A percentile compares a stretch with the other conserved stretches of the same genome.
These are phyloP conservation scores for Rosa rugosa DNA, from an alignment of 306 rosid genomes.

Conservation along the genomic window DNA sequence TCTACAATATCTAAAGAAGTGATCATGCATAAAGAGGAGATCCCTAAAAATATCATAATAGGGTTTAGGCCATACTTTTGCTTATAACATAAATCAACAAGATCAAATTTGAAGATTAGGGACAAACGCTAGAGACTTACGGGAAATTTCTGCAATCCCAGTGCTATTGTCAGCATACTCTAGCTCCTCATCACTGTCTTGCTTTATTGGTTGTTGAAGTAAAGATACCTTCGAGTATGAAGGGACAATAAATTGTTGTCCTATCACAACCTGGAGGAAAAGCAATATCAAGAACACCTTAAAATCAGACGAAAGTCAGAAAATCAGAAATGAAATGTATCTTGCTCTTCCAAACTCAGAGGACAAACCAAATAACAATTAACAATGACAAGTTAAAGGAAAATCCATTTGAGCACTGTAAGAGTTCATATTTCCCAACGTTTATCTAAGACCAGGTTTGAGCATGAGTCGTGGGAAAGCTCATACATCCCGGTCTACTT, in stretches of 20 bases:
- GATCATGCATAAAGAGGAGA: background rate
- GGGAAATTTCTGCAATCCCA: conserved; percentile 50
- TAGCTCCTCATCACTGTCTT: conserved; percentile 97
- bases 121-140: conserved; percentile 24
- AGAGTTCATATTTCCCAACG: background rate
- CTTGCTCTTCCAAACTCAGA: background rate
- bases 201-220: conserved; percentile 77
- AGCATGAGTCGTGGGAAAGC: background rate
- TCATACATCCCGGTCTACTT: background rate
- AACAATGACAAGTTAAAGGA: background rate
- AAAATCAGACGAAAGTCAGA: conserved; percentile 15
- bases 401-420: conserved; percentile 1
- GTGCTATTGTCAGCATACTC: conserved; percentile 90
- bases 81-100: conserved; percentile 13
- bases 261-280: conserved; percentile 73
- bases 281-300: conserved; percentile 26
- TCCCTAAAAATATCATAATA: background rate
- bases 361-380: background rate
- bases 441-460: background rate
- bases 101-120: conserved; percentile 7
- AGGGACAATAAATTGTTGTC: conserved; percentile 78
- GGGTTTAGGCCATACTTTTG: conserved; percentile 8
- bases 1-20: background rate
- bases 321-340: conserved; percentile 22
- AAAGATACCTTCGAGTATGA: conserved; percentile 80